phyloP scores from a whole-genome alignment of 2,329 filamentous ascomycete species.

The Sarocladium kiliense region DNA sequence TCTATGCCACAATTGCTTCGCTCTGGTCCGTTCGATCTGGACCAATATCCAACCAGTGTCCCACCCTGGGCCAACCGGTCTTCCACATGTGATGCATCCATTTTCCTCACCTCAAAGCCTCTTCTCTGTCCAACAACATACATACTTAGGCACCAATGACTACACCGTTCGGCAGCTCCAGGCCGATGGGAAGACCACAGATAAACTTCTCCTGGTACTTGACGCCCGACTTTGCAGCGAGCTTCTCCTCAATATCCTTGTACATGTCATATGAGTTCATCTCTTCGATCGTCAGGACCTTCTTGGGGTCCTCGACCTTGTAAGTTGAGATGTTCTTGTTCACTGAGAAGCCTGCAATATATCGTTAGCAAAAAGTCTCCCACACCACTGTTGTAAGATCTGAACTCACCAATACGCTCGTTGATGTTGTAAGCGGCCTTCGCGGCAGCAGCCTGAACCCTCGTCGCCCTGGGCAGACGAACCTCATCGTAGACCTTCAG shows the following conservation, averaged over 20 bases:
- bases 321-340: slow-evolving; percentile 54
- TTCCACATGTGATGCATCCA: not conserved
- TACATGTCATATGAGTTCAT: slow-evolving; percentile 64
- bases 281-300: slow-evolving; percentile 62
- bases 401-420: slow-evolving; percentile 48
- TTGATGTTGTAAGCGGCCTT: slow-evolving; percentile 58
- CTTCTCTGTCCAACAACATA: too few species aligned
- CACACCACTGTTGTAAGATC: too few species aligned
- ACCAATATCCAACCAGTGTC: too few species aligned
- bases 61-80: too few species aligned
- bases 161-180: slow-evolving; percentile 45
- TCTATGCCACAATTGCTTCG: not conserved
- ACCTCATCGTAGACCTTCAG: slow-evolving; percentile 48
- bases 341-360: slow-evolving; percentile 50
- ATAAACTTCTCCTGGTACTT: slow-evolving; percentile 33
- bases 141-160: slow-evolving; percentile 21
- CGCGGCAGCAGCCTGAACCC: slow-evolving; percentile 52
- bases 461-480: slow-evolving; percentile 47
- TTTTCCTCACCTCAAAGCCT: too few species aligned
- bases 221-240: slow-evolving; percentile 28
- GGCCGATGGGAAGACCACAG: slow-evolving; percentile 39
- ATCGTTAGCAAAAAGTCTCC: too few species aligned
- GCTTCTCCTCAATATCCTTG: slow-evolving; percentile 45
- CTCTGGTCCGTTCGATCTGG: not conserved
- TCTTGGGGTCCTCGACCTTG: slow-evolving; percentile 55